Percentiles rank a stretch among this genome's conserved stretches.
phyloP scores from a whole-genome alignment of 305 asterid genomes.

The Fraxinus baroniana region DNA sequence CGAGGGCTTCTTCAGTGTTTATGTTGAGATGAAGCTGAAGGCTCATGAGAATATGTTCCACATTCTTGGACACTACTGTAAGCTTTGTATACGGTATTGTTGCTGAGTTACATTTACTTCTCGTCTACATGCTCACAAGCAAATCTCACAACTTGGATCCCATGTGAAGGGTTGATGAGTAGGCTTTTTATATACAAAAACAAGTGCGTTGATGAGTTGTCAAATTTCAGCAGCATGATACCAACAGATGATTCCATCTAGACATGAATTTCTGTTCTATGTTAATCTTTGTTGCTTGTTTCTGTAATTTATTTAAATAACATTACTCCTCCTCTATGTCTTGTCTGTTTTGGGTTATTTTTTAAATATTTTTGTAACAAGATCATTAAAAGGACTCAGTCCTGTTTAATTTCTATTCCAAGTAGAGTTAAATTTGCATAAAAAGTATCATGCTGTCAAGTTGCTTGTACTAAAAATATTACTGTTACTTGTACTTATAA shows the following conservation, averaged over 20 bases:
- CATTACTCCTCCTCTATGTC: neutral
- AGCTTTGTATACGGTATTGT: neutral
- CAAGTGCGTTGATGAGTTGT: neutral
- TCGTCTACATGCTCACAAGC: neutral
- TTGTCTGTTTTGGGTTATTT: neutral
- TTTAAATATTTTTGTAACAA: neutral
- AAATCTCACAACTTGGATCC: neutral
- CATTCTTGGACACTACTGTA: conserved; percentile 6
- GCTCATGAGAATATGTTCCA: conserved; percentile 5
- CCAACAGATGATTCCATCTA: neutral
- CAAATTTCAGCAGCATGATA: neutral
- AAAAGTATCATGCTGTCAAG: too few relatives aligned
- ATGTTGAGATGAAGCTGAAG: conserved; percentile 30
- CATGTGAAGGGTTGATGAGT: neutral
- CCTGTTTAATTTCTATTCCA: neutral
- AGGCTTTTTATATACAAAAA: neutral
- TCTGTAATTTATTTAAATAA: neutral
- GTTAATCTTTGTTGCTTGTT: neutral
- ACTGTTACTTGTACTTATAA: too few relatives aligned
- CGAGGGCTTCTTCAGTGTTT: conserved; percentile 27
- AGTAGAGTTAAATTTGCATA: too few relatives aligned
- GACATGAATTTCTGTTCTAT: neutral
- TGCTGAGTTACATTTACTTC: neutral
- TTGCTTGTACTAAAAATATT: too few relatives aligned
- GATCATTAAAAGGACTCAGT: neutral